A percentile compares a stretch with the other conserved stretches of the same genome.
Evolutionary conservation across 2,329 filamentous ascomycete species (phyloP).

Genomic region (Verticillium nonalfalfae): DNA sequence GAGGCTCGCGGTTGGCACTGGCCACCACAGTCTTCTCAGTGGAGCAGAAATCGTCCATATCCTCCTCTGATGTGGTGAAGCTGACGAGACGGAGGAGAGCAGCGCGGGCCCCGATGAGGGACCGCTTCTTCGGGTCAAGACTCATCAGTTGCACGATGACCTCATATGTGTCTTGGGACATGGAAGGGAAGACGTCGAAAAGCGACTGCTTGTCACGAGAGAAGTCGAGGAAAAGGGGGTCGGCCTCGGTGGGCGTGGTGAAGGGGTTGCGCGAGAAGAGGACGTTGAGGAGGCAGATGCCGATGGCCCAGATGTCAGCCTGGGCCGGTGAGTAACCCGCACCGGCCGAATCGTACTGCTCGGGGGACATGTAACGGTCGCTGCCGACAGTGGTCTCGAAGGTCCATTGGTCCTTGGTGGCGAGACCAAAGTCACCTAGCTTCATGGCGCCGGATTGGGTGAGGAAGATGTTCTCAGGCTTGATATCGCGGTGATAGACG

Average conservation of each 20-base stretch:
- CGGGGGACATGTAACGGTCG: conserved; percentile 98
- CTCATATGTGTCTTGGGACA: conserved; percentile 97
- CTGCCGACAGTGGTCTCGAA: conserved; percentile 92
- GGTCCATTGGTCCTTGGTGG: conserved; percentile 84
- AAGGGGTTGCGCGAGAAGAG: conserved; percentile 97
- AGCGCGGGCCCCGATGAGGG: conserved; percentile 69
- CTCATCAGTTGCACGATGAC: conserved; percentile 88
- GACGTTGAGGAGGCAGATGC: conserved; percentile 93
- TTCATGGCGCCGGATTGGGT: conserved; percentile 85
- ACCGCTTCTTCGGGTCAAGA: conserved; percentile 84
- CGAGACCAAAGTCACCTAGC: conserved; percentile 91
- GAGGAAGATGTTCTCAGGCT: conserved; percentile 98
- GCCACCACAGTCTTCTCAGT: conserved; percentile 71
- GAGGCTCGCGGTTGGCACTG: conserved; percentile 86
- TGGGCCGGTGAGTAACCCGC: conserved; percentile 87
- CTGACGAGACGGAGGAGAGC: conserved; percentile 74
- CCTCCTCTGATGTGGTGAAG: conserved; percentile 92
- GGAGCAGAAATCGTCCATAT: conserved; percentile 87
- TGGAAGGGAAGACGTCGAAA: conserved; percentile 96
- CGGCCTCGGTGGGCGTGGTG: conserved; percentile 80
- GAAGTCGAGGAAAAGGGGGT: conserved; percentile 90
- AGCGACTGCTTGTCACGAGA: conserved; percentile 88
- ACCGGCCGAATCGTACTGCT: conserved; percentile 88
- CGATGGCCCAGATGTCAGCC: conserved; percentile 95
- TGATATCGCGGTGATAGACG: conserved; percentile 96